These are phyloP conservation scores for Oryza nivara DNA, from an alignment of 176 grass and related monocot genomes.

Conservation along the genomic window DNA sequence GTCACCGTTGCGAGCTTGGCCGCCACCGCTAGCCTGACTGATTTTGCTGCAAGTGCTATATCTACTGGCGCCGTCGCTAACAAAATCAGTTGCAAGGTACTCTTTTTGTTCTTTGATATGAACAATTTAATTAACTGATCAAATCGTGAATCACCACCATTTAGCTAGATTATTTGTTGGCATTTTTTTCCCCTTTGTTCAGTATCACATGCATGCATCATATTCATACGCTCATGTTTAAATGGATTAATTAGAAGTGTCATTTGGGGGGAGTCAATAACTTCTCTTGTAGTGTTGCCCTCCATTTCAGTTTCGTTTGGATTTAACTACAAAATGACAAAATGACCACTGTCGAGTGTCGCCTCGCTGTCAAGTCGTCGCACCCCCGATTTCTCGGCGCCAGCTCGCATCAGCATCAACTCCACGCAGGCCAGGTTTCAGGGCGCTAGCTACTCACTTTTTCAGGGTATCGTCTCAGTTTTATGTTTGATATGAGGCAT, in stretches of 20 bases:
- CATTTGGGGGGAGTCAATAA: not conserved
- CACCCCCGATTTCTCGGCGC: too few species aligned
- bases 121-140: not conserved
- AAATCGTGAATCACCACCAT: not conserved
- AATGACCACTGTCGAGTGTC: too few species aligned
- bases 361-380: too few species aligned
- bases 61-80: slow-evolving; percentile 32
- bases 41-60: slow-evolving; percentile 25
- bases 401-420: too few species aligned
- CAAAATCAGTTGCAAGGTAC: slow-evolving; percentile 71
- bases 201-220: slow-evolving; percentile 22
- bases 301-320: slow-evolving; percentile 31
- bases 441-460: too few species aligned
- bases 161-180: not conserved
- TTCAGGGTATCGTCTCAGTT: too few species aligned
- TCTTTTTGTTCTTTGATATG: not conserved
- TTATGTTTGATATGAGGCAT: too few species aligned
- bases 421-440: too few species aligned
- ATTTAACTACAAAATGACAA: slow-evolving; percentile 8
- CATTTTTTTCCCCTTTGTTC: not conserved
- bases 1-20: slow-evolving; percentile 43
- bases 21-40: slow-evolving; percentile 1
- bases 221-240: slow-evolving; percentile 8
- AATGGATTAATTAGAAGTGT: not conserved
- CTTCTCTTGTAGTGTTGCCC: slow-evolving; percentile 13